Conservation (phyloP, 2,329 filamentous ascomycete genomes). For the Chaetomium globosum region DNA sequence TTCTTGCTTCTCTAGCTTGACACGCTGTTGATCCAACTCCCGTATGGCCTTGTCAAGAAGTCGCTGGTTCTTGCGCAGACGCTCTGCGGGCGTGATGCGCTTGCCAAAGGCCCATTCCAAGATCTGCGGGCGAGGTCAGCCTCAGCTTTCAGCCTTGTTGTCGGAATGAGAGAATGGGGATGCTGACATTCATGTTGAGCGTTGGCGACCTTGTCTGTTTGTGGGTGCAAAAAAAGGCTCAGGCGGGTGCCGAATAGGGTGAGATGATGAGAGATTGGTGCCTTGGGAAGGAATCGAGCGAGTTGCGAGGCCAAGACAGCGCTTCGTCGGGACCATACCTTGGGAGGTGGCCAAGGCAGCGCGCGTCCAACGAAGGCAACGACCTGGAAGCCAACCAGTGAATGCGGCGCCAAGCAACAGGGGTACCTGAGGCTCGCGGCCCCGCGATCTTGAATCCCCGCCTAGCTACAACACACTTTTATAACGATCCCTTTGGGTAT, state of each 20-base stretch:
- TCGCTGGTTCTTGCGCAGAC: conserved; percentile 89
- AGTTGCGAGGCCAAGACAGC: conserved; percentile 6
- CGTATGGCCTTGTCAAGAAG: conserved; percentile 96
- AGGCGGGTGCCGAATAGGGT: not conserved
- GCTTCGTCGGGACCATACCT: conserved; percentile 11
- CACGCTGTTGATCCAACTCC: conserved; percentile 89
- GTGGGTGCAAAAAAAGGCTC: not conserved
- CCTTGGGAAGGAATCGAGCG: too few species aligned
- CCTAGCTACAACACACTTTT: not conserved
- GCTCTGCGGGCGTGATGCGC: conserved; percentile 95
- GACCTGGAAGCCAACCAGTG: not conserved
- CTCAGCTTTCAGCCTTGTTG: conserved; percentile 23
- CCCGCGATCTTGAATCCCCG: not conserved
- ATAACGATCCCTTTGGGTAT: not conserved
- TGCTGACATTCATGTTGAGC: conserved; percentile 59
- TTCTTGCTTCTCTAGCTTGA: conserved; percentile 97
- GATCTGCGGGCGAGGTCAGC: conserved; percentile 61
- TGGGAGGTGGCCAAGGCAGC: conserved; percentile 18
- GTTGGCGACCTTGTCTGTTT: not conserved
- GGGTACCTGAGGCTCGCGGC: not conserved
- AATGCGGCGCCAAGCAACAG: not conserved
- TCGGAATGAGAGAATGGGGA: conserved; percentile 21
- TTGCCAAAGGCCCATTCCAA: conserved; percentile 99
- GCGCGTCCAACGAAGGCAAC: conserved; percentile 14
- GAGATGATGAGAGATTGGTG: not conserved